Conservation (phyloP, 78 protist species). For the Speleostelium caveatum region DNA sequence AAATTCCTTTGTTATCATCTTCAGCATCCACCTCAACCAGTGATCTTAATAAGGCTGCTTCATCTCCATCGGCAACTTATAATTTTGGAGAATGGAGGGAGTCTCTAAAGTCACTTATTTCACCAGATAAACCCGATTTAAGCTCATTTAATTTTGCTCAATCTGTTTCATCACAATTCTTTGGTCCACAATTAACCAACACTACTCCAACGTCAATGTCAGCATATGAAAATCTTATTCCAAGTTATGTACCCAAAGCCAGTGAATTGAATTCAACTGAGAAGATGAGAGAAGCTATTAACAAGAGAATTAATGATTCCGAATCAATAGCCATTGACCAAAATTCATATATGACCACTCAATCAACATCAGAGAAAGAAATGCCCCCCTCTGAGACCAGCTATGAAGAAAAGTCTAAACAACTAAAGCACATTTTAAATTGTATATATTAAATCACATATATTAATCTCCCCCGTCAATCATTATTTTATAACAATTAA, state of each 20-base stretch:
- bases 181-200: neutral
- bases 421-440: neutral
- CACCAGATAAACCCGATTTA: conserved; percentile 8
- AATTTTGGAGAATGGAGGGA: conserved; percentile 44
- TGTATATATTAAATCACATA: too few species aligned
- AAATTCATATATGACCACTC: neutral
- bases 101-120: conserved; percentile 20
- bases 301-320: neutral
- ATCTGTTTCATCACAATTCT: neutral
- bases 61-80: neutral
- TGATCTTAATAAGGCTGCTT: too few species aligned
- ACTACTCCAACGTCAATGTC: neutral
- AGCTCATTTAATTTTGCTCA: too few species aligned
- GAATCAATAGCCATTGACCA: neutral
- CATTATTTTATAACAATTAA: too few species aligned
- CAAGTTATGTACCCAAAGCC: neutral
- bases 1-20: neutral
- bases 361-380: neutral
- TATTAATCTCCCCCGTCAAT: too few species aligned
- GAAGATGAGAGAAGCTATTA: neutral
- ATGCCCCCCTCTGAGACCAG: neutral
- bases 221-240: neutral
- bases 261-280: neutral
- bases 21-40: neutral
- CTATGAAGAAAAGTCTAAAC: neutral